Evolutionary conservation across 306 rosid species (phyloP).

Genomic region (Senna tora): DNA sequence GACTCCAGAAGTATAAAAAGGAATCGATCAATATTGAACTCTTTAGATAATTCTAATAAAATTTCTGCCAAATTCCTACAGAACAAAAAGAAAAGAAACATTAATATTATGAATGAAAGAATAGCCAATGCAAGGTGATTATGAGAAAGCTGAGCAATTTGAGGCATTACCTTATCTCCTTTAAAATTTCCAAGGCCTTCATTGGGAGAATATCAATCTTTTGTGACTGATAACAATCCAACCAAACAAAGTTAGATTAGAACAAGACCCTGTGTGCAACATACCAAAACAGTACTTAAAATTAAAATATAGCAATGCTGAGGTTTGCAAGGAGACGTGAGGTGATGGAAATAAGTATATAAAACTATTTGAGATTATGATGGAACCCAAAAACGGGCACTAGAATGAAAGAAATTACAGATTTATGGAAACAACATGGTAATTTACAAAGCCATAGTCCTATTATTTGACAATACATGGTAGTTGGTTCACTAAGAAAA

Average conservation of each 20-base stretch:
- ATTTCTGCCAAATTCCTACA: conserved; percentile 69
- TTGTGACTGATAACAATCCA: conserved; percentile 62
- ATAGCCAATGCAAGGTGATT: conserved; percentile 12
- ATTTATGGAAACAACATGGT: too few species aligned
- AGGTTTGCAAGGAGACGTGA: background rate
- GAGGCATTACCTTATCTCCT: conserved; percentile 65
- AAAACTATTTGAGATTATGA: background rate
- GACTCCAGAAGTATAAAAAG: conserved; percentile 74
- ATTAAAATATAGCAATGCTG: background rate
- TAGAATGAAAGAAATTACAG: too few species aligned
- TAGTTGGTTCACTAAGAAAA: background rate
- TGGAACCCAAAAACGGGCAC: too few species aligned
- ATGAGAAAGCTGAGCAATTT: conserved; percentile 26
- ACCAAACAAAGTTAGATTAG: conserved; percentile 35
- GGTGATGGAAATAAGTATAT: background rate
- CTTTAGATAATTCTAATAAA: conserved; percentile 64
- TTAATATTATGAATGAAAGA: conserved; percentile 28
- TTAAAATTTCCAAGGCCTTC: conserved; percentile 71
- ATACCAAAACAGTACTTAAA: background rate
- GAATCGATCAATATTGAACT: conserved; percentile 78
- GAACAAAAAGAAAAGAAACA: conserved; percentile 31
- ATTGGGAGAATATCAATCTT: conserved; percentile 60
- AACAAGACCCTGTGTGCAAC: background rate
- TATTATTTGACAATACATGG: background rate
- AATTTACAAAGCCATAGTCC: background rate